Evolutionary conservation across 257 asterid species (phyloP).

Genomic region (Forsythia viridissima): DNA sequence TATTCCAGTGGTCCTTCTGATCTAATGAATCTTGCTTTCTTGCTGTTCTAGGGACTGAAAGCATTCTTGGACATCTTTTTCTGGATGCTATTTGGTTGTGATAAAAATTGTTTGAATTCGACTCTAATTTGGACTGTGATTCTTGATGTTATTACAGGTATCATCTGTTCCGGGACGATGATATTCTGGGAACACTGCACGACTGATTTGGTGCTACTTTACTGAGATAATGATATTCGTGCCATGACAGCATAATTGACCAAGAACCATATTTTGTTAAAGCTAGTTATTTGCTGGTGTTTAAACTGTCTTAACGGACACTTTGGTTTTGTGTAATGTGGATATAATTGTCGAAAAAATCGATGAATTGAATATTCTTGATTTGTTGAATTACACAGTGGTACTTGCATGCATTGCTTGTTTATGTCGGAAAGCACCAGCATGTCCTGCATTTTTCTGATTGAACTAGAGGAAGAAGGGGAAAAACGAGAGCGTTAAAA

Average conservation of each 20-base stretch:
- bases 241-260: constrained; percentile 17
- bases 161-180: constrained; percentile 59
- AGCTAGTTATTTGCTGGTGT: background rate
- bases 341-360: background rate
- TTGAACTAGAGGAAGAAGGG: background rate
- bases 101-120: background rate
- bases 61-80: background rate
- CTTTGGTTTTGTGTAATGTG: background rate
- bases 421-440: too few species aligned
- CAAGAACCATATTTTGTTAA: constrained; percentile 8
- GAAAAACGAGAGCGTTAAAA: background rate
- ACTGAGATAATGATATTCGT: background rate
- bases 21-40: background rate
- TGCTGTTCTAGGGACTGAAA: background rate
- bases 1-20: background rate
- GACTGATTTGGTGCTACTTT: constrained; percentile 22
- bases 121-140: background rate
- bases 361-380: background rate
- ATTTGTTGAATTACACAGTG: background rate
- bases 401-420: background rate
- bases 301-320: constrained; percentile 11
- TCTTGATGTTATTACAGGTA: constrained; percentile 40
- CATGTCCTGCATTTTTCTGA: background rate
- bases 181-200: constrained; percentile 57
- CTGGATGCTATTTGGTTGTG: background rate